phyloP scores from a whole-genome alignment of 2,329 filamentous ascomycete species.

The Lasiodiplodia hormozganensis region DNA sequence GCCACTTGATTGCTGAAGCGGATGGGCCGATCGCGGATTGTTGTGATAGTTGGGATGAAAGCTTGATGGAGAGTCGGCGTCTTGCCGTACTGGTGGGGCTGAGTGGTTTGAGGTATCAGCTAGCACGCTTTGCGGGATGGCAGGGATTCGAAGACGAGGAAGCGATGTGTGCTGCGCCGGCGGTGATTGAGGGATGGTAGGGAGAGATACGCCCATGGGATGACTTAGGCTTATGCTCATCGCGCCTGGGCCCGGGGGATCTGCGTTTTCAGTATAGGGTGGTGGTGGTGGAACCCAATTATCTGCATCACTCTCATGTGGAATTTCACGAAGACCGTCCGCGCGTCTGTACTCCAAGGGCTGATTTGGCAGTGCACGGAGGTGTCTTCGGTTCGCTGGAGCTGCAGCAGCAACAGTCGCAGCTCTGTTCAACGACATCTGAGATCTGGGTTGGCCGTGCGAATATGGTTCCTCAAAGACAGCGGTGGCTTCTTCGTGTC shows the following conservation, averaged over 20 bases:
- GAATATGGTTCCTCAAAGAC: constrained; percentile 50
- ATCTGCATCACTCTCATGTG: constrained; percentile 86
- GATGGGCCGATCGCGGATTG: constrained; percentile 15
- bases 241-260: constrained; percentile 38
- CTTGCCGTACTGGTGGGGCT: constrained; percentile 7
- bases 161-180: constrained; percentile 25
- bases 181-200: constrained; percentile 20
- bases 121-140: background rate
- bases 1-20: background rate
- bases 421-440: constrained; percentile 47
- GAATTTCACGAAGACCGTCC: constrained; percentile 73
- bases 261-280: constrained; percentile 73
- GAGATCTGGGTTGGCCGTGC: constrained; percentile 48
- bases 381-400: constrained; percentile 72
- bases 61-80: background rate
- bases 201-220: constrained; percentile 17
- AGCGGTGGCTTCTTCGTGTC: constrained; percentile 43
- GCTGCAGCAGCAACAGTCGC: constrained; percentile 66
- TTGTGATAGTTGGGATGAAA: background rate
- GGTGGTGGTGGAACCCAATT: constrained; percentile 89
- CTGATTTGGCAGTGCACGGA: constrained; percentile 63
- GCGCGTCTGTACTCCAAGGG: constrained; percentile 70
- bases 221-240: constrained; percentile 45
- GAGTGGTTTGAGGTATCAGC: constrained; percentile 6
- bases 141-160: constrained; percentile 27